Evolutionary conservation across 441 rosid genomes (phyloP).

Genomic region (Omphalea diandra): DNA sequence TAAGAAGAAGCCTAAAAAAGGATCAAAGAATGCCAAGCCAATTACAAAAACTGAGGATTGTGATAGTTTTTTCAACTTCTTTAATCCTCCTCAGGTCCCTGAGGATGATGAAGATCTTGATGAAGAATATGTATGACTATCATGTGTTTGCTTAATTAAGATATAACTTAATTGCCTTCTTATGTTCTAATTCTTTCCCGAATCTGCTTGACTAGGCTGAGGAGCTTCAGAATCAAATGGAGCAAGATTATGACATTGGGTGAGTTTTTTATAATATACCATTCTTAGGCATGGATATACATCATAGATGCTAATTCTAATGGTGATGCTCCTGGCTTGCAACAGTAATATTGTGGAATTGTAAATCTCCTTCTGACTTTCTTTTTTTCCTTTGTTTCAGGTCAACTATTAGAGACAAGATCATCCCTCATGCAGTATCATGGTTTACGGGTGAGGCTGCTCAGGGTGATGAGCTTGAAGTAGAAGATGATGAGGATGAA

Average conservation of each 20-base stretch:
- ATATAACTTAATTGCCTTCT: neutral
- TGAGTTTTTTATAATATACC: slow-evolving; percentile 29
- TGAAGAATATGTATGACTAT: slow-evolving; percentile 65
- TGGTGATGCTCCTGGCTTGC: neutral
- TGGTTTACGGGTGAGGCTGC: slow-evolving; percentile 93
- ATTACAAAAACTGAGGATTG: slow-evolving; percentile 80
- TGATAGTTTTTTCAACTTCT: slow-evolving; percentile 92
- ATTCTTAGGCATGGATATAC: neutral
- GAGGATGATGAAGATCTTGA: slow-evolving; percentile 84
- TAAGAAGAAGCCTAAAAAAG: slow-evolving; percentile 85
- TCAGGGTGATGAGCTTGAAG: slow-evolving; percentile 55
- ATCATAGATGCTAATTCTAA: neutral
- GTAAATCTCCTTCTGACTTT: neutral
- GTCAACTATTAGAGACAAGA: slow-evolving; percentile 79
- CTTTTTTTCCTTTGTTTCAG: slow-evolving; percentile 29
- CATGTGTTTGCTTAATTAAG: neutral
- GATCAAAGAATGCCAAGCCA: slow-evolving; percentile 83
- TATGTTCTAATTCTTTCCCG: neutral
- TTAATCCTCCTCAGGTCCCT: slow-evolving; percentile 86
- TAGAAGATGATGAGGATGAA: slow-evolving; percentile 52
- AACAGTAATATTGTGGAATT: neutral
- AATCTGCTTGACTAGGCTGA: slow-evolving; percentile 56
- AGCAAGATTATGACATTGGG: slow-evolving; percentile 93
- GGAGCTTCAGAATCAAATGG: slow-evolving; percentile 88
- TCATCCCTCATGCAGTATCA: slow-evolving; percentile 84